Evolutionary conservation across 2,329 filamentous ascomycete species (phyloP).

Genomic region (Fusarium newnesense): DNA sequence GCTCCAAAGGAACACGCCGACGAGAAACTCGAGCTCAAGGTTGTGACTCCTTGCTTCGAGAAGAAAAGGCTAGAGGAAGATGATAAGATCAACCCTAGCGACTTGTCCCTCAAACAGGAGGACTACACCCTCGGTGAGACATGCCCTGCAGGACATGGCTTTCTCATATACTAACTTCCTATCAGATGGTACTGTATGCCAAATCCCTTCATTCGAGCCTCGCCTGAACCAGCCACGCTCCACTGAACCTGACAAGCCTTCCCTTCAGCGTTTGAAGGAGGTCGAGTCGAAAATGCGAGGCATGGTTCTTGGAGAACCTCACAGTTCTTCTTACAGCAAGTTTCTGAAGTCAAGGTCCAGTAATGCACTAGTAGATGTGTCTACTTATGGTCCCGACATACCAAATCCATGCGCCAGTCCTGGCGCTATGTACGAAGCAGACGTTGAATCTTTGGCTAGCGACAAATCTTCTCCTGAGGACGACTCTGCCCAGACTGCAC

Average conservation of each 20-base stretch:
- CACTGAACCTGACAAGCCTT: not conserved
- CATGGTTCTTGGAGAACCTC: not conserved
- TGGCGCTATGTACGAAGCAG: not conserved
- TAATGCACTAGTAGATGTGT: not conserved
- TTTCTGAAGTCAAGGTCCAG: not conserved
- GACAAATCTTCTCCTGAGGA: not conserved
- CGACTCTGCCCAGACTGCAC: not conserved
- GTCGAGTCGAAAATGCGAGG: not conserved
- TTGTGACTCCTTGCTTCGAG: not conserved
- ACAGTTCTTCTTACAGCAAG: not conserved
- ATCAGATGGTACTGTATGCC: not conserved
- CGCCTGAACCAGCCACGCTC: not conserved
- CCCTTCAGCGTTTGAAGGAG: not conserved
- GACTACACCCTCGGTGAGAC: not conserved
- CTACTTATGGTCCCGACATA: not conserved
- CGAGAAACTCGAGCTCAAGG: not conserved
- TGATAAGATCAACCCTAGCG: not conserved
- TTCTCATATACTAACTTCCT: not conserved
- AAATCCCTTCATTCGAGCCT: not conserved
- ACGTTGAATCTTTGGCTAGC: not conserved
- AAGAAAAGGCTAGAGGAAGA: not conserved
- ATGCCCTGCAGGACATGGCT: no score
- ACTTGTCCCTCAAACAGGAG: not conserved
- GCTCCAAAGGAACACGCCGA: not conserved
- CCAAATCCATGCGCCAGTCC: not conserved